These are phyloP conservation scores for Neurospora sp. DNA, from an alignment of 2,329 filamentous ascomycete genomes.

Conservation along the genomic window DNA sequence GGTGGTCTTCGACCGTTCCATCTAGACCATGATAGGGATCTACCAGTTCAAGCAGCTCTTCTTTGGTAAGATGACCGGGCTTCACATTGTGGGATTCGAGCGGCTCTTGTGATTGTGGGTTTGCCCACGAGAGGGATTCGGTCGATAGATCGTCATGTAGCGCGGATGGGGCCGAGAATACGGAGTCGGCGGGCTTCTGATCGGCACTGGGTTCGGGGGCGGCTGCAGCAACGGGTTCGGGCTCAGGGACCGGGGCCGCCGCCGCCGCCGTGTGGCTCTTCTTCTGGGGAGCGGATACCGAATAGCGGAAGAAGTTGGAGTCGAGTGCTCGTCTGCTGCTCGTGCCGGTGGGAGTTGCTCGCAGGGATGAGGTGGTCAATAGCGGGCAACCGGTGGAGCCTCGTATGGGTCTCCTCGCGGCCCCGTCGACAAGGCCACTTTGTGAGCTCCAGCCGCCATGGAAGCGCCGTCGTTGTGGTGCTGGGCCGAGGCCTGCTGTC, in stretches of 20 bases:
- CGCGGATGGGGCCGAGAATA: background rate
- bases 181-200: background rate
- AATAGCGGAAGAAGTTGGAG: conserved; percentile 11
- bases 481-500: conserved; percentile 1
- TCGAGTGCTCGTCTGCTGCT: conserved; percentile 1
- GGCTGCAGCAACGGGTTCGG: background rate
- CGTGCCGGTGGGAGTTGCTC: conserved; percentile 2
- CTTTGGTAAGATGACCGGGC: conserved; percentile 17
- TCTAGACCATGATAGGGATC: conserved; percentile 37
- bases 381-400: conserved; percentile 1
- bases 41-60: conserved; percentile 44
- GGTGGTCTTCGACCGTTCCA: conserved; percentile 41
- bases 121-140: background rate
- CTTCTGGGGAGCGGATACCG: conserved; percentile 7
- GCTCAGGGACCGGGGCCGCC: background rate
- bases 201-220: background rate
- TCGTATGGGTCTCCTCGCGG: background rate
- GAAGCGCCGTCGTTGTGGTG: conserved; percentile 1
- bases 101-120: background rate
- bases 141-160: background rate
- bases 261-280: conserved; percentile 11
- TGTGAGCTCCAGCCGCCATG: conserved; percentile 2
- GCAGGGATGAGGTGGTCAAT: conserved; percentile 6
- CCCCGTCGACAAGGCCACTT: background rate
- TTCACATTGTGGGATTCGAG: background rate